phyloP scores from a whole-genome alignment of 2,329 filamentous ascomycete genomes.

The Cytospora mali region DNA sequence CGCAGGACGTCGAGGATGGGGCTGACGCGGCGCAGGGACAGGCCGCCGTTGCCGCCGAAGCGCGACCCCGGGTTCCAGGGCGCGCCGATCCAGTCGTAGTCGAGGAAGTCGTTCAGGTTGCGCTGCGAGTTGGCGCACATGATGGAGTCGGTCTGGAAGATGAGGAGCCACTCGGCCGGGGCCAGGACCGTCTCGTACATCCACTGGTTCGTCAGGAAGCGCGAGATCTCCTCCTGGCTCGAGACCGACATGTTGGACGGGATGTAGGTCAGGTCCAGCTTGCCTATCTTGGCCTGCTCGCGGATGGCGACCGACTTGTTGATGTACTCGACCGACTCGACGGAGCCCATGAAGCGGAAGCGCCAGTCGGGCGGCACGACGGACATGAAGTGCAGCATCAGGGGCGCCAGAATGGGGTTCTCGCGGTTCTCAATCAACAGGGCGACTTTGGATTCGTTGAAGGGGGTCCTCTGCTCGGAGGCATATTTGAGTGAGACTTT shows the following conservation, averaged over 20 bases:
- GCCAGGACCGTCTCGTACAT: conserved; percentile 53
- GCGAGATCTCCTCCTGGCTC: conserved; percentile 54
- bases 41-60: conserved; percentile 55
- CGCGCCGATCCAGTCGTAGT: conserved; percentile 57
- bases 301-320: conserved; percentile 37
- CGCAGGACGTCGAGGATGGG: conserved; percentile 55
- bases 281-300: conserved; percentile 45
- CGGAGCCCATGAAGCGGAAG: conserved; percentile 58
- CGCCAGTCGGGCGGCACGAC: conserved; percentile 61
- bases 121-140: conserved; percentile 55
- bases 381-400: conserved; percentile 58
- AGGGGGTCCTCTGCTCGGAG: conserved; percentile 40
- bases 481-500: conserved; percentile 44
- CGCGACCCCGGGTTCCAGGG: conserved; percentile 41
- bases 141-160: conserved; percentile 60
- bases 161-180: conserved; percentile 56
- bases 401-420: conserved; percentile 52
- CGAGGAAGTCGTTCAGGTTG: conserved; percentile 52
- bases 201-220: conserved; percentile 55
- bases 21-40: conserved; percentile 56
- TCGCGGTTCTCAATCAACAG: conserved; percentile 58
- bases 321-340: conserved; percentile 45
- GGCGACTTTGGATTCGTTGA: conserved; percentile 56
- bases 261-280: conserved; percentile 55
- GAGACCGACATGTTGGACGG: conserved; percentile 54